A percentile compares a stretch with the other conserved stretches of the same genome.
Conservation (phyloP, 2,329 filamentous ascomycete species). For the Claviceps monticola region DNA sequence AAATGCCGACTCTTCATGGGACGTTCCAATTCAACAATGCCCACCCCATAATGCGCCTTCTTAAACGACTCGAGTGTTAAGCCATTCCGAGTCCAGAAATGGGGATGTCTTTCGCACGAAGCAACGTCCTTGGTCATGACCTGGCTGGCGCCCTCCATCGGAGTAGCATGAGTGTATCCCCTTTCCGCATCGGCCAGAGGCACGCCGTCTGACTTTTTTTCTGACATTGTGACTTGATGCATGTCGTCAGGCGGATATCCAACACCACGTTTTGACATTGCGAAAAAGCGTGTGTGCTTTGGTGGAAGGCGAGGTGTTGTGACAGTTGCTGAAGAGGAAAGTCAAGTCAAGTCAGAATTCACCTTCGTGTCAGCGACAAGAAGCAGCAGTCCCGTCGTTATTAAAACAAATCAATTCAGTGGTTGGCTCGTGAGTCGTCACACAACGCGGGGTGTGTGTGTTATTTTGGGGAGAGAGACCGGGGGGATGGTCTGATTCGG, state of each 20-base stretch:
- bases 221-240: neutral
- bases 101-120: constrained; percentile 12
- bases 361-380: neutral
- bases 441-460: neutral
- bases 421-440: neutral
- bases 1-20: constrained; percentile 40
- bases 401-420: constrained; percentile 1
- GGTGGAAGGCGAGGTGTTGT: neutral
- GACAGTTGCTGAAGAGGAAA: neutral
- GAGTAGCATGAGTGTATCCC: neutral
- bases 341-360: no score
- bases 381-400: neutral
- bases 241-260: neutral
- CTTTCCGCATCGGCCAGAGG: constrained; percentile 2
- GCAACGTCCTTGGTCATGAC: constrained; percentile 7
- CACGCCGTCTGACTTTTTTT: neutral
- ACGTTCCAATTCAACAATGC: constrained; percentile 23
- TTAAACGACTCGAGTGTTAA: constrained; percentile 25
- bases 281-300: neutral
- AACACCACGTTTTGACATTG: neutral
- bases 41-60: constrained; percentile 19
- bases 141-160: constrained; percentile 6
- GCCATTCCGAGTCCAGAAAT: constrained; percentile 23
- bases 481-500: neutral
- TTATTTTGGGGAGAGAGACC: neutral